phyloP scores from a whole-genome alignment of 31 red algal species.

The Porphyra umbilicalis region DNA sequence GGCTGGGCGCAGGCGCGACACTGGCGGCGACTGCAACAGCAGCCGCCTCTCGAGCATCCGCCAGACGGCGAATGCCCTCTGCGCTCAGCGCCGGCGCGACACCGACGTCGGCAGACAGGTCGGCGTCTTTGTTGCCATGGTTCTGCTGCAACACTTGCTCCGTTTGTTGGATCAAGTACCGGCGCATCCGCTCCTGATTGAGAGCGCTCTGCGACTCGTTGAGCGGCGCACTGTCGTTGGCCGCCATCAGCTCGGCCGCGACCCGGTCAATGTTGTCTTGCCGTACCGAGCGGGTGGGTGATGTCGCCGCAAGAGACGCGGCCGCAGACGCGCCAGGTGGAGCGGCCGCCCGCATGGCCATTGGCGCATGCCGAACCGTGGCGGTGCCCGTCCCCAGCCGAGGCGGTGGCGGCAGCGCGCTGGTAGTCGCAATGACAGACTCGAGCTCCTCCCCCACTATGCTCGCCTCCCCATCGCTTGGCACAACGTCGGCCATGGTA shows the following conservation, averaged over 20 bases:
- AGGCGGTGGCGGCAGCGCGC: not conserved
- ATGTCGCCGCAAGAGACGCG: not conserved
- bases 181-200: not conserved
- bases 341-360: not conserved
- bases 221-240: not conserved
- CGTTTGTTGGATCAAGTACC: not conserved
- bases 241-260: not conserved
- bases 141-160: not conserved
- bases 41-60: not conserved
- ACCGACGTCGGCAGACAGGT: not conserved
- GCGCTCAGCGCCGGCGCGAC: not conserved
- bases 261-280: not conserved
- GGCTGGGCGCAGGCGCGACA: not conserved
- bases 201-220: not conserved
- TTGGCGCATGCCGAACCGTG: not conserved
- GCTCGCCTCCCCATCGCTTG: not conserved
- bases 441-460: not conserved
- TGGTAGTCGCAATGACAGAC: not conserved
- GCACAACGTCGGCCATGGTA: not conserved
- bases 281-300: not conserved
- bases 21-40: not conserved
- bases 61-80: not conserved
- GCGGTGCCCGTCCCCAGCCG: not conserved
- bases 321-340: too few species aligned
- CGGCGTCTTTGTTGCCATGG: not conserved